These are phyloP conservation scores for Eucommia ulmoides DNA, from an alignment of 257 asterid genomes.

Conservation along the genomic window DNA sequence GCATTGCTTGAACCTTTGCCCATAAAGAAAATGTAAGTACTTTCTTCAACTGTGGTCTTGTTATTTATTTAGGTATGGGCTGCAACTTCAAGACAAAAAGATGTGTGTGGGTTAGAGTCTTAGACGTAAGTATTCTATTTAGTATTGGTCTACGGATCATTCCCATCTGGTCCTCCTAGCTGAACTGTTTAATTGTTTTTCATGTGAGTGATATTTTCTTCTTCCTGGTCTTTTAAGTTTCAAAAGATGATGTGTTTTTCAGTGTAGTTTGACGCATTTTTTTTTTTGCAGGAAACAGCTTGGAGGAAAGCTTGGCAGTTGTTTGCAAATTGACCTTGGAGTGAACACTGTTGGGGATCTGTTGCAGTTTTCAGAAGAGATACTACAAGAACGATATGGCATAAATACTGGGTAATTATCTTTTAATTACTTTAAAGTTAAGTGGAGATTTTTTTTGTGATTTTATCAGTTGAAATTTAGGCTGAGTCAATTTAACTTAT, in stretches of 20 bases:
- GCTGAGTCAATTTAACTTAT: too few relatives aligned
- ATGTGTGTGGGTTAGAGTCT: too few relatives aligned
- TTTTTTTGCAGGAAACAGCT: slow-evolving; percentile 76
- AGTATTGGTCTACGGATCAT: too few relatives aligned
- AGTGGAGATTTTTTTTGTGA: too few relatives aligned
- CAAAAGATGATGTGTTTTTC: background rate
- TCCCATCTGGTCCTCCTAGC: too few relatives aligned
- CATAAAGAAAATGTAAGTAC: slow-evolving; percentile 59
- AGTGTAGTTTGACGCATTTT: slow-evolving; percentile 4
- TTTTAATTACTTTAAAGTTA: too few relatives aligned
- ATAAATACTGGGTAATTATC: slow-evolving; percentile 76
- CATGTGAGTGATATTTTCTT: background rate
- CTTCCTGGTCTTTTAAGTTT: background rate
- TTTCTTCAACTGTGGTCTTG: background rate
- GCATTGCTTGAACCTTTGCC: slow-evolving; percentile 67
- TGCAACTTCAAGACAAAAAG: too few relatives aligned
- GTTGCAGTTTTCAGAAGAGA: slow-evolving; percentile 67
- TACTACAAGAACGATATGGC: slow-evolving; percentile 82
- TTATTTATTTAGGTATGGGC: too few relatives aligned
- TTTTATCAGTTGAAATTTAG: too few relatives aligned
- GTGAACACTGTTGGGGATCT: slow-evolving; percentile 87
- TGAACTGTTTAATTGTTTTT: background rate
- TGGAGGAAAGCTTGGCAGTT: slow-evolving; percentile 94
- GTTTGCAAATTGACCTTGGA: slow-evolving; percentile 64
- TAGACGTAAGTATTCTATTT: too few relatives aligned